Evolutionary conservation across 2,329 filamentous ascomycete genomes (phyloP).

Genomic region (Microcyclosporella mali): DNA sequence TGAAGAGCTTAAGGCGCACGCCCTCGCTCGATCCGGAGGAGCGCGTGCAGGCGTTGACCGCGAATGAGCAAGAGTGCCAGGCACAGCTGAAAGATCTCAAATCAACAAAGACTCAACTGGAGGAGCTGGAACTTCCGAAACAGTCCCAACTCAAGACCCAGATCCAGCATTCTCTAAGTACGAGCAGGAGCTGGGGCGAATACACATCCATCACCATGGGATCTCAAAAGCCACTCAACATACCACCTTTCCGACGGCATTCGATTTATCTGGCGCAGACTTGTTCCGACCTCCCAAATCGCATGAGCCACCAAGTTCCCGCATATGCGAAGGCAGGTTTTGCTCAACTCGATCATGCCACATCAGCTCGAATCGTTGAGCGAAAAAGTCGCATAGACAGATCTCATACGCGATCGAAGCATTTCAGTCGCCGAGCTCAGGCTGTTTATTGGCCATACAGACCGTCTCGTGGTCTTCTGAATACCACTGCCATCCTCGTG

Average conservation of each 20-base stretch:
- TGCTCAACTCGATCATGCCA: constrained; percentile 26
- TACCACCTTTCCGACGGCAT: constrained; percentile 10
- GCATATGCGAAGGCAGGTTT: constrained; percentile 28
- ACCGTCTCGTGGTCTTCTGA: constrained; percentile 9
- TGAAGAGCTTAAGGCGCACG: constrained; percentile 51
- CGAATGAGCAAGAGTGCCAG: constrained; percentile 35
- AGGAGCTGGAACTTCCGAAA: constrained; percentile 33
- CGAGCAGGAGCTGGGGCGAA: constrained; percentile 19
- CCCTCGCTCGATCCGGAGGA: constrained; percentile 40
- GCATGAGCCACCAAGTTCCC: constrained; percentile 21
- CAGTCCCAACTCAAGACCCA: constrained; percentile 28
- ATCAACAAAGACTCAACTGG: constrained; percentile 26
- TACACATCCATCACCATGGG: constrained; percentile 13
- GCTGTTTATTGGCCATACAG: neutral
- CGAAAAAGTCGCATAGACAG: neutral
- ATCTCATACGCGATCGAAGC: constrained; percentile 10
- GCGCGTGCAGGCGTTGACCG: constrained; percentile 20
- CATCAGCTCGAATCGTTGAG: constrained; percentile 8
- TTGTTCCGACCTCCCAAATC: constrained; percentile 36
- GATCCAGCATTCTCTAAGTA: constrained; percentile 8
- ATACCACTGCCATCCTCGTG: constrained; percentile 22
- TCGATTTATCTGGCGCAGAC: constrained; percentile 36
- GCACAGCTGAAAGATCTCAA: constrained; percentile 30
- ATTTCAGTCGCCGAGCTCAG: constrained; percentile 5
- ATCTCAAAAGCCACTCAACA: no score